A percentile compares a stretch with the other conserved stretches of the same genome.
Conservation (phyloP, 148 eudicot genomes). For the Rhododendron henanense region DNA sequence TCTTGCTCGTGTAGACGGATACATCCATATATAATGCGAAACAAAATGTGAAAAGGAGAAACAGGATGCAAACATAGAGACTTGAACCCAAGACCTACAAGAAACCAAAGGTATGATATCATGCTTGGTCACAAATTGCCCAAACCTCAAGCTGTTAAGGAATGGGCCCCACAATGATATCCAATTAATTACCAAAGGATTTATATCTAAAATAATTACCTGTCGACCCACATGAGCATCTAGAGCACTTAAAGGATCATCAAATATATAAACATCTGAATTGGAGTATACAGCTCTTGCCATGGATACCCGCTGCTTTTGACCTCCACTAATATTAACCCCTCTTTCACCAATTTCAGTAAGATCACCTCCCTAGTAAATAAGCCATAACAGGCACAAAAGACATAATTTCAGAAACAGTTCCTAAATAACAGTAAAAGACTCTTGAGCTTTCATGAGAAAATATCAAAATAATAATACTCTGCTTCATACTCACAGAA, state of each 20-base stretch:
- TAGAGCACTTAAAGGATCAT: slow-evolving; percentile 95
- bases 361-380: too few species aligned
- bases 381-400: too few species aligned
- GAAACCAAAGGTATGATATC: not conserved
- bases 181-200: not conserved
- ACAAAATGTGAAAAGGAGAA: not conserved
- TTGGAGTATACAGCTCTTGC: slow-evolving; percentile 94
- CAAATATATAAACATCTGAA: slow-evolving; percentile 88
- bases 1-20: not conserved
- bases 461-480: slow-evolving; percentile 3
- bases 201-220: slow-evolving; percentile 32
- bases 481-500: slow-evolving; percentile 35
- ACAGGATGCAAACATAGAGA: not conserved
- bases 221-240: slow-evolving; percentile 95
- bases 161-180: not conserved
- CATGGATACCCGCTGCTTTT: slow-evolving; percentile 95
- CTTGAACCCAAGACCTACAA: not conserved
- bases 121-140: not conserved
- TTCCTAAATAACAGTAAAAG: slow-evolving; percentile 14
- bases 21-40: not conserved
- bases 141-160: not conserved
- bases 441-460: not conserved
- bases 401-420: too few species aligned
- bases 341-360: too few species aligned
- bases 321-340: slow-evolving; percentile 99